Conservation (phyloP, 139 green algal species). For the Auxenochlorella pyrenoidosa region DNA sequence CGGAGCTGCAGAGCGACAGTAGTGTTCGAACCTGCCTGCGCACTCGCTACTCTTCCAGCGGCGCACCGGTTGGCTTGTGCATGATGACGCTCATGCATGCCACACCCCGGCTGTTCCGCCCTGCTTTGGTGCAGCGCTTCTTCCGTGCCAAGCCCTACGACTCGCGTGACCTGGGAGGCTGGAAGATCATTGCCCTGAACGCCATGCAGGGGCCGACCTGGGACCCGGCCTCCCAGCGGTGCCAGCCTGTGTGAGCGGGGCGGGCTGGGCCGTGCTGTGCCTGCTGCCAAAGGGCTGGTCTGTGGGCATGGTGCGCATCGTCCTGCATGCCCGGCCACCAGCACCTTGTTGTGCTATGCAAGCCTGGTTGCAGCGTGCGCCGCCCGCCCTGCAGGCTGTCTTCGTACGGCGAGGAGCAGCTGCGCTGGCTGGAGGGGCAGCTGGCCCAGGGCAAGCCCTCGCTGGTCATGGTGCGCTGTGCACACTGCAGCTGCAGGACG, state of each 20-base stretch:
- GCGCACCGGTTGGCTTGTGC: too few relatives aligned
- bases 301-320: too few relatives aligned
- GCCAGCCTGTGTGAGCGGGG: constrained; percentile 15
- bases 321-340: too few relatives aligned
- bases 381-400: constrained; percentile 4
- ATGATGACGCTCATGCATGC: too few relatives aligned
- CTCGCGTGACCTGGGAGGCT: constrained; percentile 8
- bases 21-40: too few relatives aligned
- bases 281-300: too few relatives aligned
- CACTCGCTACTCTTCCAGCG: too few relatives aligned
- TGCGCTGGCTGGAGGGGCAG: constrained; percentile 31
- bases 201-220: constrained; percentile 24
- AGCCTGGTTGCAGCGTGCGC: not conserved
- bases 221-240: not conserved
- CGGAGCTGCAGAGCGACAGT: too few relatives aligned
- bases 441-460: constrained; percentile 25
- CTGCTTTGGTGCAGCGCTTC: not conserved
- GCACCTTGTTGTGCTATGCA: not conserved
- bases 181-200: constrained; percentile 23
- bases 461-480: not conserved
- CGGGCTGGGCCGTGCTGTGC: too few relatives aligned
- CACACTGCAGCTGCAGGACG: too few relatives aligned
- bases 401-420: constrained; percentile 28
- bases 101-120: not conserved
- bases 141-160: constrained; percentile 12